A percentile compares a stretch with the other conserved stretches of the same genome.
Conservation (phyloP, 257 asterid species). For the Fraxinus americana region DNA sequence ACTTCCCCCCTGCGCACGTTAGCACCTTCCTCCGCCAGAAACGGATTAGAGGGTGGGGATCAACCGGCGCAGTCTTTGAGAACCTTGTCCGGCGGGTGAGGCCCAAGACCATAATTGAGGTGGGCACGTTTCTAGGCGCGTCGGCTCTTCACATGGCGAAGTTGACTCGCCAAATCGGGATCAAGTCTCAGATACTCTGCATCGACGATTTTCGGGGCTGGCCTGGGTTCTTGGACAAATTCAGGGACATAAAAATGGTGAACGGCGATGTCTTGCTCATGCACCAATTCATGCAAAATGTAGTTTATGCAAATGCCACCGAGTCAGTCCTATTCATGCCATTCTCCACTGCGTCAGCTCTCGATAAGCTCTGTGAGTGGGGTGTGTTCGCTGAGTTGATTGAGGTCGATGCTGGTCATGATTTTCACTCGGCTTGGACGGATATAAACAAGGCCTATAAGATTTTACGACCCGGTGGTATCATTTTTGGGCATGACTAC, state of each 20-base stretch:
- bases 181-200: conserved; percentile 50
- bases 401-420: conserved; percentile 72
- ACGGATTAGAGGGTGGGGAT: conserved; percentile 65
- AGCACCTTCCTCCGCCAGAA: conserved; percentile 31
- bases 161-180: conserved; percentile 43
- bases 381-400: conserved; percentile 65
- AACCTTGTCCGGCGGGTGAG: conserved; percentile 45
- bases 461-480: conserved; percentile 53
- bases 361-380: conserved; percentile 65
- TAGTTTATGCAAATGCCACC: conserved; percentile 12
- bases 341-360: conserved; percentile 60
- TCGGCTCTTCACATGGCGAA: conserved; percentile 66
- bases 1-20: conserved; percentile 54
- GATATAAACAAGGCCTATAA: conserved; percentile 64
- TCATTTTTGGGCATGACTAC: conserved; percentile 67
- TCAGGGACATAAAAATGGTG: conserved; percentile 52
- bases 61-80: conserved; percentile 57
- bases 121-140: conserved; percentile 70
- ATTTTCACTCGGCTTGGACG: conserved; percentile 71
- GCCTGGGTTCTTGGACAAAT: conserved; percentile 63
- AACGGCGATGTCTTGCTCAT: conserved; percentile 59
- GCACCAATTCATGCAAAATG: conserved; percentile 67
- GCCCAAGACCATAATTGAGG: conserved; percentile 60
- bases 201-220: conserved; percentile 80
- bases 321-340: conserved; percentile 41